phyloP scores from a whole-genome alignment of 352 stramenopile genomes.

The Phytophthora multivora region DNA sequence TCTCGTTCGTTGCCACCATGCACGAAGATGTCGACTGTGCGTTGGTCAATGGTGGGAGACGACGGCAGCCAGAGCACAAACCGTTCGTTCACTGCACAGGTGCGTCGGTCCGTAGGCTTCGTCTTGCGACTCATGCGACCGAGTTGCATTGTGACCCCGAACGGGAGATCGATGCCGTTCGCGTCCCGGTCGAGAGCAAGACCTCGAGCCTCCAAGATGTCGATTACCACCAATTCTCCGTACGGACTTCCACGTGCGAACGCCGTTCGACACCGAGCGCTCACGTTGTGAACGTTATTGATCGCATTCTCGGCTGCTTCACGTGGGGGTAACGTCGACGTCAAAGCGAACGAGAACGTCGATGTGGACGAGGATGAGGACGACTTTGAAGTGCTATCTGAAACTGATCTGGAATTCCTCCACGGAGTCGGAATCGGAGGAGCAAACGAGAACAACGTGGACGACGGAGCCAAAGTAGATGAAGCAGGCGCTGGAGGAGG shows the following conservation, averaged over 20 bases:
- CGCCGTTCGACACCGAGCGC: slow-evolving; percentile 19
- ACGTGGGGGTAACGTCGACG: slow-evolving; percentile 22
- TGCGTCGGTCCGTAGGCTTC: slow-evolving; percentile 23
- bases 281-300: slow-evolving; percentile 63
- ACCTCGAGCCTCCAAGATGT: slow-evolving; percentile 61
- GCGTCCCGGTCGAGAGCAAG: slow-evolving; percentile 50
- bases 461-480: slow-evolving; percentile 10
- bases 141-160: slow-evolving; percentile 51
- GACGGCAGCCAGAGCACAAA: slow-evolving; percentile 78
- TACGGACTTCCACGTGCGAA: slow-evolving; percentile 56
- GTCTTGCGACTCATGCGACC: slow-evolving; percentile 44
- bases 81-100: slow-evolving; percentile 54
- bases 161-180: slow-evolving; percentile 44
- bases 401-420: slow-evolving; percentile 42
- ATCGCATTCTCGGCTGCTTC: slow-evolving; percentile 41
- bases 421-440: slow-evolving; percentile 52
- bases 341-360: slow-evolving; percentile 2
- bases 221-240: slow-evolving; percentile 68
- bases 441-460: slow-evolving; percentile 46
- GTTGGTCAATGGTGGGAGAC: slow-evolving; percentile 46
- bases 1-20: slow-evolving; percentile 55
- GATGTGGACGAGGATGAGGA: slow-evolving; percentile 29
- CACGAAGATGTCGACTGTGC: slow-evolving; percentile 54
- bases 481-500: slow-evolving; percentile 6
- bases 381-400: slow-evolving; percentile 18